Conservation (phyloP, 1,139 yeast genomes). For the Lodderomyces theae region DNA sequence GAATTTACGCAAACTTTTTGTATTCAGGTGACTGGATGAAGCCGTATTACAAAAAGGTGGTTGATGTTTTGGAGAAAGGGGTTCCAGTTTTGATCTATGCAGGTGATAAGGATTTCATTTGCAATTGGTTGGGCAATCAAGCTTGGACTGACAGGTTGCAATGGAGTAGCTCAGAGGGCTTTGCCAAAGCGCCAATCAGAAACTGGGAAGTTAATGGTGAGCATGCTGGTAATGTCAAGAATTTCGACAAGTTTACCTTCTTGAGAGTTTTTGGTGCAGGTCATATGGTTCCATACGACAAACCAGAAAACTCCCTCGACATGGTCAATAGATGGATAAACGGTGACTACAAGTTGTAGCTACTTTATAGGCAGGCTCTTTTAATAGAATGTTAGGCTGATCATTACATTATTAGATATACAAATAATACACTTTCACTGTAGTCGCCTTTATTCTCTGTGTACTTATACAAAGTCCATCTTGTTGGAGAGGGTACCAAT, state of each 20-base stretch:
- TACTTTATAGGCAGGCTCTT: no score
- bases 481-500: constrained; percentile 2
- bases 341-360: constrained; percentile 30
- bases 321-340: constrained; percentile 47
- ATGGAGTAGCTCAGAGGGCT: constrained; percentile 61
- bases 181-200: constrained; percentile 39
- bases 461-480: constrained; percentile 1
- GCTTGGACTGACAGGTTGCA: constrained; percentile 75
- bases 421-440: no score
- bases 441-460: neutral
- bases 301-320: constrained; percentile 44
- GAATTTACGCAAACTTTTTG: constrained; percentile 74
- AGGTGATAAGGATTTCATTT: constrained; percentile 83
- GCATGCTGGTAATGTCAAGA: constrained; percentile 47
- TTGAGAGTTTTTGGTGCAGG: constrained; percentile 49
- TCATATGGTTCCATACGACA: constrained; percentile 52
- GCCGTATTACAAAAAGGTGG: constrained; percentile 70
- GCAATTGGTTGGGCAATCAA: constrained; percentile 84
- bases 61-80: constrained; percentile 52
- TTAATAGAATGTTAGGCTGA: no score
- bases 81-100: constrained; percentile 76
- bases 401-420: no score
- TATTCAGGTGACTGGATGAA: constrained; percentile 93
- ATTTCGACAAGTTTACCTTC: constrained; percentile 44
- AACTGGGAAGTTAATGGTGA: constrained; percentile 39